Evolutionary conservation across 306 rosid genomes (phyloP).

Genomic region (Cucurbita pepo): DNA sequence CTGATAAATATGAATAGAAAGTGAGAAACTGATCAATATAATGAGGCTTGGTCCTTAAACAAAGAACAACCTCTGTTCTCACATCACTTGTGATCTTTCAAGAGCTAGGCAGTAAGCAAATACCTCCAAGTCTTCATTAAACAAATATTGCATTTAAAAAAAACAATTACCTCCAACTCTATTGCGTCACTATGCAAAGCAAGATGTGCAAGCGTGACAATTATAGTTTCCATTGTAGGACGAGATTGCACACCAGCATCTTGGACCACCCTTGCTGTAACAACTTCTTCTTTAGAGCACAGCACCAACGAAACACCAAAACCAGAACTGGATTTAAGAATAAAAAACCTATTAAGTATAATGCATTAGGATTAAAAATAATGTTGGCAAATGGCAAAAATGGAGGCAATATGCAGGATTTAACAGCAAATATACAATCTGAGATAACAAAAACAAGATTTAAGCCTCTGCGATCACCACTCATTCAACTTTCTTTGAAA

Average conservation of each 20-base stretch:
- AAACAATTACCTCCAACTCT: constrained; percentile 53
- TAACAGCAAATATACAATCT: neutral
- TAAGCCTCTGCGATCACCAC: neutral
- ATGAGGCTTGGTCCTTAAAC: neutral
- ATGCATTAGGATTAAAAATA: neutral
- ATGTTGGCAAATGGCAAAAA: neutral
- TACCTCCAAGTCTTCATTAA: neutral
- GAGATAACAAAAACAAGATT: neutral
- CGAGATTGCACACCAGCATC: constrained; percentile 66
- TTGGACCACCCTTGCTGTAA: constrained; percentile 58
- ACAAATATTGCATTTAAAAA: neutral
- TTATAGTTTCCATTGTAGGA: constrained; percentile 53
- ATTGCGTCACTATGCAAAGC: constrained; percentile 74
- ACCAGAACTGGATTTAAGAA: constrained; percentile 33
- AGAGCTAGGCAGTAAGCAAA: neutral
- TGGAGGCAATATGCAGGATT: neutral
- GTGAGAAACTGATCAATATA: neutral
- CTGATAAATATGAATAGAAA: too few species aligned
- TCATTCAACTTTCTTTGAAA: neutral
- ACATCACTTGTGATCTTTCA: neutral
- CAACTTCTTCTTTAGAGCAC: constrained; percentile 39
- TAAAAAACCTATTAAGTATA: neutral
- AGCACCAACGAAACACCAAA: constrained; percentile 65
- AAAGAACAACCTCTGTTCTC: neutral
- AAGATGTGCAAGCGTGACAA: constrained; percentile 75